These are phyloP conservation scores for Wickerhamomyces chambardii DNA, from an alignment of 805 yeast genomes.

Conservation along the genomic window DNA sequence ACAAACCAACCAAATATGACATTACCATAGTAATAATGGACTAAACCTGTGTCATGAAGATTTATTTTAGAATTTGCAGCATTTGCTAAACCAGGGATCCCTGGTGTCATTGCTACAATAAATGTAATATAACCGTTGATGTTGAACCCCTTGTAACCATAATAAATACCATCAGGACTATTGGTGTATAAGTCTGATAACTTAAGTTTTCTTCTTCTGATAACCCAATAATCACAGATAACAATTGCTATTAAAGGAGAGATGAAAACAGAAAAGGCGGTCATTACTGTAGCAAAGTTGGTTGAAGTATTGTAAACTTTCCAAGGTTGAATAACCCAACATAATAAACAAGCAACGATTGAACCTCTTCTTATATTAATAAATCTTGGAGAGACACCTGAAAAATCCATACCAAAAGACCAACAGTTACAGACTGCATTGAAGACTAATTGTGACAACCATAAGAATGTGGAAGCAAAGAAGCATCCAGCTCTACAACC, in stretches of 20 bases:
- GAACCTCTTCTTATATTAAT: constrained; percentile 34
- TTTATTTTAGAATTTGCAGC: neutral
- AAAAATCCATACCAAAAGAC: constrained; percentile 42
- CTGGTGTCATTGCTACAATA: constrained; percentile 21
- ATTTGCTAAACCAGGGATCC: constrained; percentile 24
- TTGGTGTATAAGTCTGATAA: constrained; percentile 26
- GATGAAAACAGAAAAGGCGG: constrained; percentile 26
- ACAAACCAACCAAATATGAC: constrained; percentile 1
- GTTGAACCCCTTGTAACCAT: constrained; percentile 26
- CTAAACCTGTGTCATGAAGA: neutral
- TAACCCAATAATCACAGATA: constrained; percentile 26
- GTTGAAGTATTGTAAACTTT: constrained; percentile 24
- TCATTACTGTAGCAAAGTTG: constrained; percentile 24
- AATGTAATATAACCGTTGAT: constrained; percentile 24
- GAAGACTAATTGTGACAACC: constrained; percentile 24
- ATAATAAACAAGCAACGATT: constrained; percentile 26
- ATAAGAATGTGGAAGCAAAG: constrained; percentile 26
- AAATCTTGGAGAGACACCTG: neutral
- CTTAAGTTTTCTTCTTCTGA: constrained; percentile 19
- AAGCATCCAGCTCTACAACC: constrained; percentile 39
- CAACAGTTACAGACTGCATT: constrained; percentile 33
- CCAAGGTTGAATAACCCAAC: constrained; percentile 33
- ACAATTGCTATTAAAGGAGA: constrained; percentile 31
- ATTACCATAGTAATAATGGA: neutral
- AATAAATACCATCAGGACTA: constrained; percentile 21